Percentiles rank a stretch among this genome's conserved stretches.
Evolutionary conservation across 2,329 filamentous ascomycete genomes (phyloP).

Genomic region (Calonectria fujianensis): DNA sequence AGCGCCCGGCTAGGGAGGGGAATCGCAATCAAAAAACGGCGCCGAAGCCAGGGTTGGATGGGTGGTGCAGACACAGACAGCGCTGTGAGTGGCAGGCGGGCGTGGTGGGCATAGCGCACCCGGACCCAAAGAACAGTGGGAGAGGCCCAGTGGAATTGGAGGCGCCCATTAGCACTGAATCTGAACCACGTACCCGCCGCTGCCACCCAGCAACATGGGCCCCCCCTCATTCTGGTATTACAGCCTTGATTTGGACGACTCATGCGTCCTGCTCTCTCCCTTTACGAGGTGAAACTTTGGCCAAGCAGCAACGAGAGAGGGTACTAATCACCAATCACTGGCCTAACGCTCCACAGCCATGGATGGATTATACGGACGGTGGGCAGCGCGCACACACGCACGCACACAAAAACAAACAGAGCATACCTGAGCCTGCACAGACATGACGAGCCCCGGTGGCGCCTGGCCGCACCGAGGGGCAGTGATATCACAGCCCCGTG

Average conservation of each 20-base stretch:
- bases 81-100: conserved; percentile 29
- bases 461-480: conserved; percentile 16
- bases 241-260: conserved; percentile 21
- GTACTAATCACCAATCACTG: background rate
- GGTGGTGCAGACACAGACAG: conserved; percentile 23
- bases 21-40: conserved; percentile 55
- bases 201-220: conserved; percentile 23
- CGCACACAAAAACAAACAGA: background rate
- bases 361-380: background rate
- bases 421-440: background rate
- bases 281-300: conserved; percentile 28
- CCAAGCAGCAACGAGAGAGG: conserved; percentile 11
- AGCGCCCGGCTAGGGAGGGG: conserved; percentile 50
- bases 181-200: conserved; percentile 25
- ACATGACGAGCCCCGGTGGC: conserved; percentile 4
- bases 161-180: conserved; percentile 50
- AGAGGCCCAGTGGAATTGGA: conserved; percentile 44
- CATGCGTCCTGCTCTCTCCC: conserved; percentile 20
- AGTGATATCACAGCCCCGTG: conserved; percentile 38
- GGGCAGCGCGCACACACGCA: background rate
- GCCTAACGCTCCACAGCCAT: background rate
- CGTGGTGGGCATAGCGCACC: conserved; percentile 7
- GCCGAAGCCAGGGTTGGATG: conserved; percentile 48
- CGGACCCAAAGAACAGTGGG: conserved; percentile 26
- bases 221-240: conserved; percentile 10